phyloP scores from a whole-genome alignment of 208 protist species.

The Trypanosoma theileri region DNA sequence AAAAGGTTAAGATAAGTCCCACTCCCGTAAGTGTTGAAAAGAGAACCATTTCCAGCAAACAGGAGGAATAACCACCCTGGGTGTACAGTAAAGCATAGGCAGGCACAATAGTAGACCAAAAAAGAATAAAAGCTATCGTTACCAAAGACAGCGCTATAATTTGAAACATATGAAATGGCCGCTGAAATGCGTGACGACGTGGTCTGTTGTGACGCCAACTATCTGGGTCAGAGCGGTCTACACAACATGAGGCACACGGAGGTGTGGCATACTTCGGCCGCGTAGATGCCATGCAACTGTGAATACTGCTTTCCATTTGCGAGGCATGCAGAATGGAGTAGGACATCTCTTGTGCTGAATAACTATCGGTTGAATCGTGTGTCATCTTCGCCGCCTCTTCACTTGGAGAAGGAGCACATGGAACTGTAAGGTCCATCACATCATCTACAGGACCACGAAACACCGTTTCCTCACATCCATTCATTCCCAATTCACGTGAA shows the following conservation, averaged over 20 bases:
- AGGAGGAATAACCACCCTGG: conserved; percentile 26
- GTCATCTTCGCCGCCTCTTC: background rate
- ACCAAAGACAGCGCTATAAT: conserved; percentile 51
- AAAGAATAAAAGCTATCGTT: conserved; percentile 41
- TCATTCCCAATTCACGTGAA: background rate
- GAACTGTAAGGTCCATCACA: background rate
- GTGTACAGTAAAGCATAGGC: conserved; percentile 46
- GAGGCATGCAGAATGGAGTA: conserved; percentile 1
- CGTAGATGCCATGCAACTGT: background rate
- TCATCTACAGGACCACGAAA: background rate
- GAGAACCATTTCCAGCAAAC: conserved; percentile 50
- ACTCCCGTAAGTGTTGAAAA: conserved; percentile 29
- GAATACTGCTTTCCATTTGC: conserved; percentile 13
- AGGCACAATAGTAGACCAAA: conserved; percentile 44
- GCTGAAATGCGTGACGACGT: conserved; percentile 63
- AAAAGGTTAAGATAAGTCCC: conserved; percentile 26
- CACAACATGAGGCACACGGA: conserved; percentile 53
- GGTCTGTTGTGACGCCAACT: conserved; percentile 47
- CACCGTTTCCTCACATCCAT: background rate
- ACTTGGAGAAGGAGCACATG: background rate
- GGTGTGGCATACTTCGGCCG: conserved; percentile 9
- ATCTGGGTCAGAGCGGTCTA: conserved; percentile 50
- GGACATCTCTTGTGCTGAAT: conserved; percentile 10
- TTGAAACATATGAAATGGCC: conserved; percentile 67
- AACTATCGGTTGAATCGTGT: background rate